Percentiles rank a stretch among this genome's conserved stretches.
Evolutionary conservation across 164 flowering plant species (phyloP).

Genomic region (Nelumbo lutea): DNA sequence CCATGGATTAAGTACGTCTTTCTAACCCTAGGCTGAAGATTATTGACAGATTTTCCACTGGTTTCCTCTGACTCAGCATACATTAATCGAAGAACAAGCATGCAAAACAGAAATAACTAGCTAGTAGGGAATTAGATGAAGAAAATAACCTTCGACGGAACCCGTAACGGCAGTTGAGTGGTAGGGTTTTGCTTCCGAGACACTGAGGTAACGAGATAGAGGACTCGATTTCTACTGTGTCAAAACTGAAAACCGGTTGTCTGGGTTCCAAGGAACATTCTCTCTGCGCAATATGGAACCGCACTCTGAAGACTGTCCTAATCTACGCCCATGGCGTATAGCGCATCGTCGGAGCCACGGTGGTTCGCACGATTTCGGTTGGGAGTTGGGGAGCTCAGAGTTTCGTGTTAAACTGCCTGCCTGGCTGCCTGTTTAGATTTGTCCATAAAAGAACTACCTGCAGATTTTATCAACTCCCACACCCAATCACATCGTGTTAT

Average conservation of each 20-base stretch:
- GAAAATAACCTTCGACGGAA: slow-evolving; percentile 4
- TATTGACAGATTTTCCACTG: background rate
- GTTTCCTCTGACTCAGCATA: background rate
- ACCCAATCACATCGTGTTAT: too few species aligned
- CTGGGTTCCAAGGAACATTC: slow-evolving; percentile 18
- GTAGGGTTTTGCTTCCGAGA: slow-evolving; percentile 7
- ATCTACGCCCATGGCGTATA: slow-evolving; percentile 7
- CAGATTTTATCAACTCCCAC: too few species aligned
- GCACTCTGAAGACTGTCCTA: background rate
- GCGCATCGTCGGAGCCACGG: background rate
- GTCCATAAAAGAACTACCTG: too few species aligned
- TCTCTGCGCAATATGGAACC: slow-evolving; percentile 16
- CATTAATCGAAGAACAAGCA: background rate
- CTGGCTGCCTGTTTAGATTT: too few species aligned
- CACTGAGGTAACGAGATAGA: background rate
- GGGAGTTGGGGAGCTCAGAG: background rate
- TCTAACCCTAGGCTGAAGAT: slow-evolving; percentile 14
- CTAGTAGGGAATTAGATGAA: slow-evolving; percentile 1
- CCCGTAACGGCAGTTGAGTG: slow-evolving; percentile 18
- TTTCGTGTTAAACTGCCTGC: too few species aligned
- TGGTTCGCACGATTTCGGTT: background rate
- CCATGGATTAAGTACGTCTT: background rate
- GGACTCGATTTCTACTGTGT: background rate
- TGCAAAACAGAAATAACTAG: background rate
- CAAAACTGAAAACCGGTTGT: slow-evolving; percentile 9